phyloP scores from a whole-genome alignment of 2,329 filamentous ascomycete genomes.

The Alternaria sp. region DNA sequence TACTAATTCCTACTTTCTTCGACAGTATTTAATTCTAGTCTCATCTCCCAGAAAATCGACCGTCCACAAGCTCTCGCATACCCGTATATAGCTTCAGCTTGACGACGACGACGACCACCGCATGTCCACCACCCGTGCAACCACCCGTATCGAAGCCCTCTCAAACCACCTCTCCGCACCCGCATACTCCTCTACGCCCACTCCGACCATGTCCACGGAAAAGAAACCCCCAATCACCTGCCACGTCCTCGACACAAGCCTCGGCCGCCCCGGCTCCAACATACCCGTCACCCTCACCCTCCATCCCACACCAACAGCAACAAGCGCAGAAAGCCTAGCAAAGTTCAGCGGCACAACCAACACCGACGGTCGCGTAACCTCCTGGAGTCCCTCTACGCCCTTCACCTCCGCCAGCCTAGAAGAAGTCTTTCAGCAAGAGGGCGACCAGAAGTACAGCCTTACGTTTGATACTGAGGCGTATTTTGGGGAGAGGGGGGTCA shows the following conservation, averaged over 20 bases:
- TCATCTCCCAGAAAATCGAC: background rate
- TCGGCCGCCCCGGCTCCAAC: constrained; percentile 71
- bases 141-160: constrained; percentile 34
- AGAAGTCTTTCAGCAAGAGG: constrained; percentile 43
- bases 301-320: constrained; percentile 34
- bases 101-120: background rate
- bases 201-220: constrained; percentile 26
- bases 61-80: background rate
- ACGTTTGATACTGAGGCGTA: constrained; percentile 77
- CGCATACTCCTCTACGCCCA: background rate
- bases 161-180: constrained; percentile 27
- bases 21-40: background rate
- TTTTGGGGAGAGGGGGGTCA: constrained; percentile 66
- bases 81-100: background rate
- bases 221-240: constrained; percentile 73
- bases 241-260: constrained; percentile 84
- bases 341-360: constrained; percentile 72
- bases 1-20: background rate
- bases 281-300: constrained; percentile 72
- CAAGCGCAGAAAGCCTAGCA: constrained; percentile 53
- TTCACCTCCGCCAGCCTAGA: constrained; percentile 52
- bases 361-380: constrained; percentile 75
- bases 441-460: constrained; percentile 70
- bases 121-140: constrained; percentile 32
- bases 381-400: constrained; percentile 68